These are phyloP conservation scores for Pseudonitzschia multiseries DNA, from an alignment of 108 stramenopile species.

Conservation along the genomic window DNA sequence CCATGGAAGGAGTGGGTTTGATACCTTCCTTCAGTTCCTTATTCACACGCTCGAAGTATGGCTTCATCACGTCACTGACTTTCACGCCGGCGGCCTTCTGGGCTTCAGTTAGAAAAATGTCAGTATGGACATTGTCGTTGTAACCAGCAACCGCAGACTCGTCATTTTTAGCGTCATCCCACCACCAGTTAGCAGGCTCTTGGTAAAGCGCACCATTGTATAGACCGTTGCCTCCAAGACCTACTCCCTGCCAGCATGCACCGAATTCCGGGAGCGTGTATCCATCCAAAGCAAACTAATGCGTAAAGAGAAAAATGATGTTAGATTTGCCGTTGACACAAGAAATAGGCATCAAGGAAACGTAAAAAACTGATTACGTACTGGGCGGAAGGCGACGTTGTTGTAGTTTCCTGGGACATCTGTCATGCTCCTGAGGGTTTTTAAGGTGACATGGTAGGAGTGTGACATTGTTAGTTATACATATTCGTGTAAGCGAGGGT, in stretches of 20 bases:
- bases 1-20: not conserved
- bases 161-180: not conserved
- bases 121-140: not conserved
- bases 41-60: not conserved
- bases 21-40: not conserved
- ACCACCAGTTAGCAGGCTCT: constrained; percentile 1
- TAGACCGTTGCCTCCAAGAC: not conserved
- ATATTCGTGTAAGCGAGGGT: too few relatives aligned
- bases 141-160: too few relatives aligned
- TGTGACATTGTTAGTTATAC: too few relatives aligned
- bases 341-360: too few relatives aligned
- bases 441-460: too few relatives aligned
- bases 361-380: not conserved
- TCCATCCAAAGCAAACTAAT: too few relatives aligned
- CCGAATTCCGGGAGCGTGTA: not conserved
- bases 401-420: not conserved
- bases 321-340: too few relatives aligned
- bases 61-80: constrained; percentile 1
- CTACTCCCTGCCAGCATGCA: not conserved
- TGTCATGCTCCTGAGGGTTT: not conserved
- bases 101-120: not conserved
- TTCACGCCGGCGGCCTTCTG: not conserved
- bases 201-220: constrained; percentile 4
- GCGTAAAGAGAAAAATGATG: too few relatives aligned
- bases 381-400: constrained; percentile 2